Evolutionary conservation across 768 basidiomycete species (phyloP).

Genomic region (Gymnopilus junonius): DNA sequence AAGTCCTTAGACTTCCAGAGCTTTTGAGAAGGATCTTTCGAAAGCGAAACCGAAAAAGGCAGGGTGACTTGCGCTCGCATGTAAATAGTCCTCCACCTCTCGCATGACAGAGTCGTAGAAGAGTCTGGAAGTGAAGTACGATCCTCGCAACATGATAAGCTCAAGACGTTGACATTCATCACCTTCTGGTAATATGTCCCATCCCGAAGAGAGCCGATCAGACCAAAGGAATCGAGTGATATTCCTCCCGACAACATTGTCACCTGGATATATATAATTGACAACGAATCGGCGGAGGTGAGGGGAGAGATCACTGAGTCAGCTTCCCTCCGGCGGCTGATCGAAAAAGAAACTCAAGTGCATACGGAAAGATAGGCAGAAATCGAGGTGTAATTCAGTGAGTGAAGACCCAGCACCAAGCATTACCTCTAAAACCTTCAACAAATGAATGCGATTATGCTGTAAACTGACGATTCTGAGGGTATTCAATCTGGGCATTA

Average conservation of each 20-base stretch:
- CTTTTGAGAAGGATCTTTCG: background rate
- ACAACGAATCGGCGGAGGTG: background rate
- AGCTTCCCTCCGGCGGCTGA: background rate
- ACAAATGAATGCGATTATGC: background rate
- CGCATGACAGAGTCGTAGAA: background rate
- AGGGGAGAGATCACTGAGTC: background rate
- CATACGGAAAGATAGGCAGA: background rate
- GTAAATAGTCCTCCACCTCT: background rate
- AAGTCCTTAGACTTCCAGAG: background rate
- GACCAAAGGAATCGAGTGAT: background rate
- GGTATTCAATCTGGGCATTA: background rate
- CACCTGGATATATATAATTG: background rate
- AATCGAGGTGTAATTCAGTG: background rate
- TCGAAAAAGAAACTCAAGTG: background rate
- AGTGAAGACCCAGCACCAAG: background rate
- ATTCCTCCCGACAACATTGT: background rate
- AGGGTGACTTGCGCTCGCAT: background rate
- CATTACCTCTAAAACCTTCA: background rate
- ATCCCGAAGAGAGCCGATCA: background rate
- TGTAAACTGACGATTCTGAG: background rate
- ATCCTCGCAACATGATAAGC: background rate
- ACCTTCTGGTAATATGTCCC: background rate
- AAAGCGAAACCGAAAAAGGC: background rate
- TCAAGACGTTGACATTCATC: background rate
- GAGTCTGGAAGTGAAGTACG: background rate